A percentile compares a stretch with the other conserved stretches of the same genome.
Conservation (phyloP, 2,329 filamentous ascomycete species). For the Albophoma yamanashiensis region DNA sequence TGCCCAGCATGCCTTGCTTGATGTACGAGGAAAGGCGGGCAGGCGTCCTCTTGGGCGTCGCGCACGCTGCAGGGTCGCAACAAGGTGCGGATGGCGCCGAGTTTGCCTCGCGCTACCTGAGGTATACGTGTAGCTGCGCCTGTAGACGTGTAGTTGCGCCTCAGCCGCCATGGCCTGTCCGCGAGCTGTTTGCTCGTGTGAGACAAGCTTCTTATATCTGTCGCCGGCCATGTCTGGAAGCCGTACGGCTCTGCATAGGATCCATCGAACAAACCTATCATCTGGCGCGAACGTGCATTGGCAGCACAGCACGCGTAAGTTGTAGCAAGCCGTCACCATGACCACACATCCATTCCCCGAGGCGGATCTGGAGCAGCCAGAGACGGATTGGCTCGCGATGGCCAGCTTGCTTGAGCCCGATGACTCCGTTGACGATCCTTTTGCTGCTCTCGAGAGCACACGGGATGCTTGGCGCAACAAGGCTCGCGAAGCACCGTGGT, state of each 20-base stretch:
- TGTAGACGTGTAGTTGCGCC: background rate
- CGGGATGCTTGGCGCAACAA: slow-evolving; percentile 13
- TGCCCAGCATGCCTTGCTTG: background rate
- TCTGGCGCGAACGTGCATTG: background rate
- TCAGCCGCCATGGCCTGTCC: background rate
- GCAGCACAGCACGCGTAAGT: background rate
- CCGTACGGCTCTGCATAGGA: background rate
- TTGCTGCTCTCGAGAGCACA: slow-evolving; percentile 11
- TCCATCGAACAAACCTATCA: background rate
- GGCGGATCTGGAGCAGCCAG: slow-evolving; percentile 1
- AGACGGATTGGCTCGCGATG: slow-evolving; percentile 11
- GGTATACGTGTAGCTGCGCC: background rate
- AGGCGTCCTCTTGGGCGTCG: background rate
- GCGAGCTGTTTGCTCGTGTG: background rate
- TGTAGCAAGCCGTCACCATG: background rate
- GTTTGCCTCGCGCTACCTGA: background rate
- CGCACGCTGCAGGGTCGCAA: background rate
- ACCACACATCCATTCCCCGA: background rate
- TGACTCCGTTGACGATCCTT: slow-evolving; percentile 19
- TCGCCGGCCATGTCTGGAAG: background rate
- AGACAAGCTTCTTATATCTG: background rate
- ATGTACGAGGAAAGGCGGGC: background rate
- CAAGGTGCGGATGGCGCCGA: background rate
- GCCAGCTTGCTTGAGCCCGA: slow-evolving; percentile 18
- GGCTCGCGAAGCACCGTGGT: slow-evolving; percentile 10